Evolutionary conservation across 2,329 filamentous ascomycete genomes (phyloP), one percentile per base, ranked within the genome.

Genomic region (Sporothrix sp.): DNA sequence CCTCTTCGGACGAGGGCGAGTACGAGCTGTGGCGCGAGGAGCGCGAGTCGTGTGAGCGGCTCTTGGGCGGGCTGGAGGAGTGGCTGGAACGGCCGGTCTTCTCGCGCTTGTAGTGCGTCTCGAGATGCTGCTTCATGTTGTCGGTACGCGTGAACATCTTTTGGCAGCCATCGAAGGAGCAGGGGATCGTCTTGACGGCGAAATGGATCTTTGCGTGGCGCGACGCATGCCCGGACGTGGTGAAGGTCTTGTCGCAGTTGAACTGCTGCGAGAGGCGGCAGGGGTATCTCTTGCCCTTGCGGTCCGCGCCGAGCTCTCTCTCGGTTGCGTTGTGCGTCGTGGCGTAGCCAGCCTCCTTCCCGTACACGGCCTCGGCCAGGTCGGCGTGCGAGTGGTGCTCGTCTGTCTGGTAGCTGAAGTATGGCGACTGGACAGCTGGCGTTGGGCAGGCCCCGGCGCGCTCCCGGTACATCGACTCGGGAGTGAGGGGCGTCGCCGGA

Each of bases 111-210:
- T 78, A 83, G 64, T 90, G 85, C 0, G 85, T 89, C 60, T 86
- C 79, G 27, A 87, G 75, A 61, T 90, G 85, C 68, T 89, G 85
- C 72, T 88, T 87, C 85, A 90, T 90, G 71, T 90, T 90, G 72
- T 90, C 85, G 59, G 84, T 82, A 56, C 85, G 82, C 10, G 84
- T 88, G 59, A 90, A 90, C 61, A 84, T 85, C 69, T 88, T 88
- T 65, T 79, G 77, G 70, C 85, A 90, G 53, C 83, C 83, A 0
- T 74, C 69, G 60, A 76, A 85, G 28, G 81, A 74, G 67, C 79
- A 83, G 33, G 74, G 78, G 20, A 87, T 83, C 13, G 81, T 81
- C 69, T 90, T 90, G 66, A 87, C 85, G 44, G 84, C 84, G 1
- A 84, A 87, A 70, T 91, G 86, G 61, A 88, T 89, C 66, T 89